Conservation (phyloP, 1,139 yeast genomes). For the Hansenula sp. region DNA sequence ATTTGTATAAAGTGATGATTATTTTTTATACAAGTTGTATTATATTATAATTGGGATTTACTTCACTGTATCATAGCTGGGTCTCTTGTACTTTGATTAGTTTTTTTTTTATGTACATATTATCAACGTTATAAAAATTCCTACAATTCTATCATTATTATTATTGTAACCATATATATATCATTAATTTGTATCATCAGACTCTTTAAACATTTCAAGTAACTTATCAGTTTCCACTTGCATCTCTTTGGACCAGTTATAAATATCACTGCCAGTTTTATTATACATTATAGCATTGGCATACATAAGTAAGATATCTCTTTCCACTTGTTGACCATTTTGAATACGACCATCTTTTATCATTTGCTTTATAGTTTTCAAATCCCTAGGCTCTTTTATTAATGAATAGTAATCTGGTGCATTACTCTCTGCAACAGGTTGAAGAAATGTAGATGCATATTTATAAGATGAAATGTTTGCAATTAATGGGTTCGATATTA, state of each 20-base stretch:
- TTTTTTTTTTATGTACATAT: too few relatives aligned
- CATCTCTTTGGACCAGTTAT: constrained; percentile 64
- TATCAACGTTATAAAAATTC: too few relatives aligned
- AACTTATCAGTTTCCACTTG: constrained; percentile 48
- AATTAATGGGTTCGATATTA: constrained; percentile 47
- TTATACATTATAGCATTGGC: constrained; percentile 84
- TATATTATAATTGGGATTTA: neutral
- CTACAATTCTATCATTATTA: neutral
- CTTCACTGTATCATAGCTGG: neutral
- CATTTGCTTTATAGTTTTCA: constrained; percentile 55
- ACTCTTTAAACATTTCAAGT: constrained; percentile 41
- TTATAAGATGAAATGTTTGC: constrained; percentile 66
- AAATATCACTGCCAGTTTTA: constrained; percentile 58
- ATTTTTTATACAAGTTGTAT: neutral
- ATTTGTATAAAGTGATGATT: constrained; percentile 1
- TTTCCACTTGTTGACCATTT: constrained; percentile 47
- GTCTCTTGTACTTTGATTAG: neutral
- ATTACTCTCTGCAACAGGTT: constrained; percentile 61
- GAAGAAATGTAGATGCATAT: constrained; percentile 69
- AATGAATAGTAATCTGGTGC: constrained; percentile 67
- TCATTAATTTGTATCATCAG: neutral
- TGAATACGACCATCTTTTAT: constrained; percentile 58
- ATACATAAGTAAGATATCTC: constrained; percentile 72
- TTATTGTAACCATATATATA: too few relatives aligned
- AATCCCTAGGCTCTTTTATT: constrained; percentile 61